Conservation (phyloP, 129 eudicot genomes). For the Tanacetum coccineum region DNA sequence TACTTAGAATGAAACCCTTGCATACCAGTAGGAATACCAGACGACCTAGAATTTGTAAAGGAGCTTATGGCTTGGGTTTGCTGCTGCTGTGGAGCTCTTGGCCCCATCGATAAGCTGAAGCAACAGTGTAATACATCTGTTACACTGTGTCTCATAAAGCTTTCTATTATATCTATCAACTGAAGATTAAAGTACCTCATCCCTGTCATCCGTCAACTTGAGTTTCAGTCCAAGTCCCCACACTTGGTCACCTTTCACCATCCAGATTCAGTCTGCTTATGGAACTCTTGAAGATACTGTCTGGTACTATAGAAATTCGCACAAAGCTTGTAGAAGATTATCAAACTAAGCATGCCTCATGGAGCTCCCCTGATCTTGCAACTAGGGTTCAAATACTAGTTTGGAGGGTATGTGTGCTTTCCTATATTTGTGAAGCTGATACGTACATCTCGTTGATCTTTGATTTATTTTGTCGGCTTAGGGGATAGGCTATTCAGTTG, state of each 20-base stretch:
- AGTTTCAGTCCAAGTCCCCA: constrained; percentile 82
- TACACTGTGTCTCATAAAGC: not conserved
- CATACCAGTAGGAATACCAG: no score
- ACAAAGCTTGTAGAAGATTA: constrained; percentile 46
- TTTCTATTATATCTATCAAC: constrained; percentile 16
- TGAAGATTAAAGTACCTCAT: constrained; percentile 80
- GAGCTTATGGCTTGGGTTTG: no score
- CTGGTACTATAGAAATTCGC: constrained; percentile 56
- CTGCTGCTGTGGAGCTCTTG: no score
- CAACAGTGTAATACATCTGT: constrained; percentile 12
- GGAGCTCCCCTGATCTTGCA: constrained; percentile 87
- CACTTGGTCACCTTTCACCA: constrained; percentile 87
- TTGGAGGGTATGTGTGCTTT: no score
- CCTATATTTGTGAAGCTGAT: no score
- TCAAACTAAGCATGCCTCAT: constrained; percentile 60
- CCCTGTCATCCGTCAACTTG: constrained; percentile 87
- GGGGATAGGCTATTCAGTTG: constrained; percentile 98
- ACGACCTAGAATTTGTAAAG: no score
- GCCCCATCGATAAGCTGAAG: no score
- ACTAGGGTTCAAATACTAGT: constrained; percentile 75
- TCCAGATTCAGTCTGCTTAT: constrained; percentile 63
- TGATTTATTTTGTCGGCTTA: constrained; percentile 27
- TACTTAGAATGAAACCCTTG: no score
- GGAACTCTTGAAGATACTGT: constrained; percentile 64
- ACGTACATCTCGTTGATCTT: constrained; percentile 17